Percentiles rank a stretch among this genome's conserved stretches.
phyloP scores from a whole-genome alignment of 1,284 basidiomycete genomes.

The Cutaneotrichosporon dermatis region DNA sequence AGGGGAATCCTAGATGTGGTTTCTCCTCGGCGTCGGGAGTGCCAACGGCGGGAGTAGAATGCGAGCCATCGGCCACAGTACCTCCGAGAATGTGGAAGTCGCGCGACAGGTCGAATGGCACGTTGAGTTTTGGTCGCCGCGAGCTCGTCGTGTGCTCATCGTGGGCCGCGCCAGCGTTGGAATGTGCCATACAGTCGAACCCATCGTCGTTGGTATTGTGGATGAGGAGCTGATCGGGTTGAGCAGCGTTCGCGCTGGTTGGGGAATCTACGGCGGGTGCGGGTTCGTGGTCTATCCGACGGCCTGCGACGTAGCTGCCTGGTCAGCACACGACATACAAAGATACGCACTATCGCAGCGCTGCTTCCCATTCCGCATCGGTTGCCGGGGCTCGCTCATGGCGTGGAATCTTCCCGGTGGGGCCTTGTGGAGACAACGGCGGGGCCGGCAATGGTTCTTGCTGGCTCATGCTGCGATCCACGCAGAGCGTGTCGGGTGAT shows the following conservation, averaged over 20 bases:
- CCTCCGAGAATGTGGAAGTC: conserved; percentile 6
- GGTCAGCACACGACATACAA: too few species aligned
- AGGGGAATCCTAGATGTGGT: neutral
- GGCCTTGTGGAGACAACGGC: neutral
- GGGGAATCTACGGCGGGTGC: too few species aligned
- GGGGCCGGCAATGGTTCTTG: neutral
- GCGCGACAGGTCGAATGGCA: neutral
- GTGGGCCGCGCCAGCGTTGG: too few species aligned
- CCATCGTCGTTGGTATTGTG: conserved; percentile 3
- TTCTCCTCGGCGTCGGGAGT: neutral
- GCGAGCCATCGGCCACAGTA: conserved; percentile 8
- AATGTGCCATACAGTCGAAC: neutral
- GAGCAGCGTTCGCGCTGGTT: too few species aligned
- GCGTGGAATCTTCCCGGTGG: neutral
- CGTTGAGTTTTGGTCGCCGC: neutral
- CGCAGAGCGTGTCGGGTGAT: too few species aligned
- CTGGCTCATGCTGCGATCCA: too few species aligned
- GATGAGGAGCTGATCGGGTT: neutral
- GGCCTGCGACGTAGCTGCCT: too few species aligned
- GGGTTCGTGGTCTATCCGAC: too few species aligned
- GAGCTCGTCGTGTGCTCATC: too few species aligned
- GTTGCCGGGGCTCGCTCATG: conserved; percentile 16
- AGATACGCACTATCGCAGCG: conserved; percentile 16
- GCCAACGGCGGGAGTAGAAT: neutral
- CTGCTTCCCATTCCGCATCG: conserved; percentile 23